Conservation (phyloP, 768 basidiomycete species). For the Sporobolomyces roseus region DNA sequence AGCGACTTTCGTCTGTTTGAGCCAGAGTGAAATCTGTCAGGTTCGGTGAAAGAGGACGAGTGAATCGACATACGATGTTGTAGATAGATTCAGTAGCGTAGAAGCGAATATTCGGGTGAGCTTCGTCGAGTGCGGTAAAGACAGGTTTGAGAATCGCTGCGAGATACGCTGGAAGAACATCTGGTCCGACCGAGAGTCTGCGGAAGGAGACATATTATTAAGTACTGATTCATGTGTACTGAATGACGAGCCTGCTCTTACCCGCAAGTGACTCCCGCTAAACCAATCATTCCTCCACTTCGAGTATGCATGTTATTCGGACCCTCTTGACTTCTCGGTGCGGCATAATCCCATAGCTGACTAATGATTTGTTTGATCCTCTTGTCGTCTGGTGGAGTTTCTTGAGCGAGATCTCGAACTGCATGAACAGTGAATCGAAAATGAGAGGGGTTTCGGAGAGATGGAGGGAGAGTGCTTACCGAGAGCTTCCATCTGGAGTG, state of each 20-base stretch:
- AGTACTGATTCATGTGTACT: too few species aligned
- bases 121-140: conserved; percentile 84
- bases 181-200: conserved; percentile 80
- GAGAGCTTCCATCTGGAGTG: conserved; percentile 15
- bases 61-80: conserved; percentile 72
- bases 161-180: conserved; percentile 77
- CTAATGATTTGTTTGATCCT: conserved; percentile 19
- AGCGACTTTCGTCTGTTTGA: conserved; percentile 59
- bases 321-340: conserved; percentile 3
- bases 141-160: conserved; percentile 85
- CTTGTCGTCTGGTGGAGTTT: conserved; percentile 1
- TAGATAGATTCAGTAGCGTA: conserved; percentile 98
- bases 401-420: conserved; percentile 22
- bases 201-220: too few species aligned
- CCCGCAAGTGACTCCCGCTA: conserved; percentile 27
- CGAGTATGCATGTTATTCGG: conserved; percentile 5
- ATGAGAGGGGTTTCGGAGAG: background rate
- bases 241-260: background rate
- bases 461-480: background rate
- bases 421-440: background rate
- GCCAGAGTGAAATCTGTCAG: conserved; percentile 13
- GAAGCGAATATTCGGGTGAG: conserved; percentile 91
- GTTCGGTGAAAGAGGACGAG: background rate
- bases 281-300: conserved; percentile 26
- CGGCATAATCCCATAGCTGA: conserved; percentile 23